phyloP scores from a whole-genome alignment of 768 basidiomycete genomes.

The Gloeopeniophorella convolvens region DNA sequence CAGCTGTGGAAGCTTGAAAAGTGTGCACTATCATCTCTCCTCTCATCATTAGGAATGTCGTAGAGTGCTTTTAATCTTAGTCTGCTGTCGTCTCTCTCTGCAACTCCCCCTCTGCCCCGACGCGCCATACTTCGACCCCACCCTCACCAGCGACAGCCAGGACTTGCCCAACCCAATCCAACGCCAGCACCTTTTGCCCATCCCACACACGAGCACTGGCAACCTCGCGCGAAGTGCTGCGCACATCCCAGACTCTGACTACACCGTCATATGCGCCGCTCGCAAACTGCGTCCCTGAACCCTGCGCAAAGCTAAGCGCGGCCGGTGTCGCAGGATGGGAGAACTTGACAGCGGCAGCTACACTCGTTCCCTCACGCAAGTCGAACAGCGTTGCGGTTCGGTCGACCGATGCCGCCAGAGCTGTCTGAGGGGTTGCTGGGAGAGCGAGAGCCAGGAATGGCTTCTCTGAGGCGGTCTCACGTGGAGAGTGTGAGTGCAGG shows the following conservation, averaged over 20 bases:
- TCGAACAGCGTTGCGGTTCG: conserved; percentile 69
- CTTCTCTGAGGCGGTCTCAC: conserved; percentile 61
- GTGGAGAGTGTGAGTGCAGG: neutral
- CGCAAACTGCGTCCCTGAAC: conserved; percentile 45
- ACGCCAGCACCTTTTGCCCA: conserved; percentile 52
- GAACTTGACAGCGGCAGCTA: conserved; percentile 36
- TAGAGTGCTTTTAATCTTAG: neutral
- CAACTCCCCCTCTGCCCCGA: conserved; percentile 20
- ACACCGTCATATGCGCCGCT: conserved; percentile 76
- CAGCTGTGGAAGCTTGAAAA: too few relatives aligned
- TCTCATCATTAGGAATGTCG: too few relatives aligned
- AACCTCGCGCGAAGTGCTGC: conserved; percentile 59
- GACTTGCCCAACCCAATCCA: conserved; percentile 25
- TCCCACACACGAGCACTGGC: conserved; percentile 58
- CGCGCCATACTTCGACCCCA: conserved; percentile 28
- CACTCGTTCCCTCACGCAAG: conserved; percentile 40
- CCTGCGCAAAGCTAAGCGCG: conserved; percentile 36
- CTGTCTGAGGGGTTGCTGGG: conserved; percentile 34
- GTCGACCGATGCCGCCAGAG: conserved; percentile 66
- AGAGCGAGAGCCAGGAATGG: conserved; percentile 64
- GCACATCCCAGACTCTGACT: conserved; percentile 71
- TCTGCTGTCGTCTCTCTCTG: conserved; percentile 8
- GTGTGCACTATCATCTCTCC: too few relatives aligned
- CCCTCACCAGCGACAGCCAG: conserved; percentile 26
- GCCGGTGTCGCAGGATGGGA: conserved; percentile 63